These are phyloP conservation scores for Yamadazyma conglobata DNA, from an alignment of 1,139 yeast species.

Conservation along the genomic window DNA sequence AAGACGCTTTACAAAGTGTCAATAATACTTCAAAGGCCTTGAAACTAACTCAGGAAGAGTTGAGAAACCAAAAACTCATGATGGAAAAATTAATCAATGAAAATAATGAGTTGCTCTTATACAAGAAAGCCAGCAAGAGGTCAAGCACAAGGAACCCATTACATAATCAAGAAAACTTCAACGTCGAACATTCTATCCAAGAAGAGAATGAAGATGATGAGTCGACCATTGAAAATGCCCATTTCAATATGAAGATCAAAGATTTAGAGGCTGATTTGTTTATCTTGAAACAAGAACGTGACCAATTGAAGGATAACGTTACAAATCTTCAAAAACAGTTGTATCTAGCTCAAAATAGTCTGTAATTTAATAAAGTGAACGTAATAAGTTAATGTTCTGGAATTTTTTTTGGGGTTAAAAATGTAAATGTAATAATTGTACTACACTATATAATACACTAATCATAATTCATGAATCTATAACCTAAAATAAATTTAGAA, in stretches of 20 bases:
- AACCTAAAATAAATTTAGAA: too few species aligned
- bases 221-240: conserved; percentile 55
- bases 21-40: conserved; percentile 75
- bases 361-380: too few species aligned
- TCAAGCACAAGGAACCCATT: conserved; percentile 24
- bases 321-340: conserved; percentile 56
- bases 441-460: too few species aligned
- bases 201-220: conserved; percentile 42
- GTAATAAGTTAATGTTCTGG: too few species aligned
- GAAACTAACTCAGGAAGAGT: conserved; percentile 68
- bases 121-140: conserved; percentile 42
- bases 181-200: conserved; percentile 11
- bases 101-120: conserved; percentile 63
- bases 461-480: too few species aligned
- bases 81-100: conserved; percentile 60
- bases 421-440: too few species aligned
- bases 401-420: too few species aligned
- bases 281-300: conserved; percentile 79
- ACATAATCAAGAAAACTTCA: conserved; percentile 14
- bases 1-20: conserved; percentile 67
- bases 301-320: conserved; percentile 68
- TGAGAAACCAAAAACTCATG: conserved; percentile 54
- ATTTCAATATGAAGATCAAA: conserved; percentile 70
- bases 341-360: conserved; percentile 26
- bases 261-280: conserved; percentile 83